These are phyloP conservation scores for Plasmodium fragile DNA, from an alignment of 169 alveolate species.

Conservation along the genomic window DNA sequence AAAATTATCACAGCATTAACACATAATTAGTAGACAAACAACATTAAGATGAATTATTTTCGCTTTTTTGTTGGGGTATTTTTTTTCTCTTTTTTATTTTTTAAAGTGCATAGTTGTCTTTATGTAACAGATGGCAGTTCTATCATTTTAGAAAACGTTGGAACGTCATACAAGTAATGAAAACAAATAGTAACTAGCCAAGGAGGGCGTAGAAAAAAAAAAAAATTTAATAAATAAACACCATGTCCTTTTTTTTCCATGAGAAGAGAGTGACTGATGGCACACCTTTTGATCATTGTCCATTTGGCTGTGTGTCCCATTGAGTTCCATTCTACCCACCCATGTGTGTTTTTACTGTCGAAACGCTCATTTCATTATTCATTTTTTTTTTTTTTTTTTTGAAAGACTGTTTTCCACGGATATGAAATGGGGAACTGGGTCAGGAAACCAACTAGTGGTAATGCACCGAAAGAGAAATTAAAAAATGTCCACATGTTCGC, in stretches of 20 bases:
- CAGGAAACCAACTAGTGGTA: slow-evolving; percentile 74
- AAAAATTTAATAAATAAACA: background rate
- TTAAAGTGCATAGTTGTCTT: slow-evolving; percentile 31
- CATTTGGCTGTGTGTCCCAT: background rate
- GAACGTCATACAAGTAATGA: slow-evolving; percentile 60
- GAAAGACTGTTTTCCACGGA: slow-evolving; percentile 65
- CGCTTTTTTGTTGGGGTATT: slow-evolving; percentile 8
- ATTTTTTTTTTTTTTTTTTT: slow-evolving; percentile 7
- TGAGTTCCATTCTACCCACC: background rate
- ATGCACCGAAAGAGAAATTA: background rate
- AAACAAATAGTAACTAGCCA: background rate
- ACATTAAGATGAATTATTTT: slow-evolving; percentile 13
- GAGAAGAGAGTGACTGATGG: background rate
- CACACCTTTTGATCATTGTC: background rate
- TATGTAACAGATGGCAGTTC: slow-evolving; percentile 73
- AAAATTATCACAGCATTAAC: background rate
- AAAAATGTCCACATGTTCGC: background rate
- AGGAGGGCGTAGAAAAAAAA: background rate
- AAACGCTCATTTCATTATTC: background rate
- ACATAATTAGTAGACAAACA: slow-evolving; percentile 15
- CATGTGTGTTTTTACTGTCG: background rate
- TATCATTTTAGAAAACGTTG: slow-evolving; percentile 58
- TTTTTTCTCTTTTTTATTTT: slow-evolving; percentile 9
- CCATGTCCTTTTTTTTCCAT: background rate
- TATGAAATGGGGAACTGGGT: slow-evolving; percentile 76